Evolutionary conservation across 2,329 filamentous ascomycete species (phyloP).

Genomic region (Parastagonospora avenae): DNA sequence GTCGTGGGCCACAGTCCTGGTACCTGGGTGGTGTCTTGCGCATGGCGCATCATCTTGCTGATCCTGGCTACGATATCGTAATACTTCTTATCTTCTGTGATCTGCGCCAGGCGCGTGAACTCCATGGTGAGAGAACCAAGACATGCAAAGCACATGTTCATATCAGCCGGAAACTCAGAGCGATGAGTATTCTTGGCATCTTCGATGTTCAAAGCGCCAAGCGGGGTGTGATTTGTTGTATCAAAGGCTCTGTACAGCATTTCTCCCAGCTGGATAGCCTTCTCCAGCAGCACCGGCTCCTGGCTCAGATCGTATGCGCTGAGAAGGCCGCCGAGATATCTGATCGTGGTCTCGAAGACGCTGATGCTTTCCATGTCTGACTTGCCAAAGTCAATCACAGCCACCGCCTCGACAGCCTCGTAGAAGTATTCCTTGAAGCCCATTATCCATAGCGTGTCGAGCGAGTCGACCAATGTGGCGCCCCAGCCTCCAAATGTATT

Average conservation of each 20-base stretch:
- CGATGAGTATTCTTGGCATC: slow-evolving; percentile 35
- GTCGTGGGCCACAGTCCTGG: slow-evolving; percentile 47
- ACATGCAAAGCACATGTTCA: slow-evolving; percentile 52
- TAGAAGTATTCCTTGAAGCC: slow-evolving; percentile 54
- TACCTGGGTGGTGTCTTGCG: slow-evolving; percentile 38
- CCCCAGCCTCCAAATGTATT: slow-evolving; percentile 56
- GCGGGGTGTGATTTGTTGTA: slow-evolving; percentile 51
- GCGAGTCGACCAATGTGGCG: slow-evolving; percentile 53
- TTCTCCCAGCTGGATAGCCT: slow-evolving; percentile 45
- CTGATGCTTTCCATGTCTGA: slow-evolving; percentile 50
- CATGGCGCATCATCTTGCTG: slow-evolving; percentile 36
- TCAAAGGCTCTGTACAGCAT: slow-evolving; percentile 57
- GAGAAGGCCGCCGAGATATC: slow-evolving; percentile 46
- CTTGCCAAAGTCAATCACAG: slow-evolving; percentile 52
- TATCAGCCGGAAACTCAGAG: slow-evolving; percentile 42
- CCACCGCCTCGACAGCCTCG: slow-evolving; percentile 52
- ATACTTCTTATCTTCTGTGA: slow-evolving; percentile 43
- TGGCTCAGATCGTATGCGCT: slow-evolving; percentile 46
- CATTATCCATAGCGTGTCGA: slow-evolving; percentile 57
- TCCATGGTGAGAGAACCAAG: slow-evolving; percentile 53
- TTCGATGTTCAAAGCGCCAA: slow-evolving; percentile 50
- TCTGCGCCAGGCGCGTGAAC: slow-evolving; percentile 45
- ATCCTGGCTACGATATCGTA: slow-evolving; percentile 45
- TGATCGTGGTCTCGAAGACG: slow-evolving; percentile 59
- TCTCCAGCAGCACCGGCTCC: slow-evolving; percentile 42